These are phyloP conservation scores for Aurifilum marmelostoma DNA, from an alignment of 2,329 filamentous ascomycete genomes.

Conservation along the genomic window DNA sequence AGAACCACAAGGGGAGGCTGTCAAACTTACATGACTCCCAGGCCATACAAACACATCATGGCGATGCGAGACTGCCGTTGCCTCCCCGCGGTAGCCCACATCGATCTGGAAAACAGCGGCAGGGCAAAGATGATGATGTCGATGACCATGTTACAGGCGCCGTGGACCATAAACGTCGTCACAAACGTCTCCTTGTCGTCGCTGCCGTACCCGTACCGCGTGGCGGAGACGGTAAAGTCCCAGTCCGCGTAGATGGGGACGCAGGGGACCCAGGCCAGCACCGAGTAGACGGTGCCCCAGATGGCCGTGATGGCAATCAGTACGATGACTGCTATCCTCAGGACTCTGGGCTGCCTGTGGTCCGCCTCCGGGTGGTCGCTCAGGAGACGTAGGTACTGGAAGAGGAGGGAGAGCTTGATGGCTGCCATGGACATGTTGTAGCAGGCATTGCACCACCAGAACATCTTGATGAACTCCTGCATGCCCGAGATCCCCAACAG, in stretches of 20 bases:
- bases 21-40: slow-evolving; percentile 29
- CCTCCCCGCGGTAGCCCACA: slow-evolving; percentile 23
- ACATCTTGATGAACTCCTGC: slow-evolving; percentile 24
- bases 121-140: slow-evolving; percentile 25
- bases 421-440: slow-evolving; percentile 34
- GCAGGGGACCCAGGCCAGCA: slow-evolving; percentile 34
- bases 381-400: slow-evolving; percentile 36
- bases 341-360: slow-evolving; percentile 24
- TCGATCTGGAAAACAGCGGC: slow-evolving; percentile 22
- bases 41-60: slow-evolving; percentile 18
- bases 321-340: slow-evolving; percentile 28
- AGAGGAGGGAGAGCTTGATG: slow-evolving; percentile 34
- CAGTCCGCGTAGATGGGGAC: slow-evolving; percentile 31
- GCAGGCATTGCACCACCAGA: slow-evolving; percentile 31
- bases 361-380: slow-evolving; percentile 28
- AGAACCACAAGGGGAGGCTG: no score
- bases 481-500: slow-evolving; percentile 18
- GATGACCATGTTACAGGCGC: slow-evolving; percentile 25
- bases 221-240: slow-evolving; percentile 23
- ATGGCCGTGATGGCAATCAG: slow-evolving; percentile 30
- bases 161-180: slow-evolving; percentile 22
- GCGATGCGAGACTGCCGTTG: slow-evolving; percentile 19
- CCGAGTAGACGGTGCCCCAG: slow-evolving; percentile 33
- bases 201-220: slow-evolving; percentile 21
- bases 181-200: slow-evolving; percentile 14